A percentile compares a stretch with the other conserved stretches of the same genome.
Conservation (phyloP, 306 rosid species). For the Gastrolobium bilobum region DNA sequence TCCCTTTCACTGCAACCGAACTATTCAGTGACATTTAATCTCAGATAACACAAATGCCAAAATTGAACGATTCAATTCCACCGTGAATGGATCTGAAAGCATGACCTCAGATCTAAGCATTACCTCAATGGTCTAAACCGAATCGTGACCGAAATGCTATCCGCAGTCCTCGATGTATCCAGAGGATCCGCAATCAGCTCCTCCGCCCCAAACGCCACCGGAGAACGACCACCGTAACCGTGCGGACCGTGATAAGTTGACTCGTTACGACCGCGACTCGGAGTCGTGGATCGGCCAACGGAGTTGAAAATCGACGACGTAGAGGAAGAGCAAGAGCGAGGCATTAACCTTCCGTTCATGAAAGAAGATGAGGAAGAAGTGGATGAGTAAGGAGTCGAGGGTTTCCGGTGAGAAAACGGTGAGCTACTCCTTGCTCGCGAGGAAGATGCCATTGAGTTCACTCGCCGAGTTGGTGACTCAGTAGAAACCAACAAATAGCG, state of each 20-base stretch:
- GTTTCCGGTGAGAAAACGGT: constrained; percentile 88
- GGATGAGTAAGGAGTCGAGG: constrained; percentile 81
- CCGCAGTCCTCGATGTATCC: constrained; percentile 74
- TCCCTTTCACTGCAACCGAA: constrained; percentile 92
- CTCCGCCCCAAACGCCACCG: constrained; percentile 78
- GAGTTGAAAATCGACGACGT: constrained; percentile 81
- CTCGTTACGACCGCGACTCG: constrained; percentile 74
- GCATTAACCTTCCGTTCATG: constrained; percentile 72
- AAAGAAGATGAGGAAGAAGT: constrained; percentile 83
- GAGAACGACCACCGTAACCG: constrained; percentile 57
- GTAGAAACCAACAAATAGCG: constrained; percentile 29
- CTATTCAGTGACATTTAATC: constrained; percentile 50
- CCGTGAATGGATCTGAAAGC: constrained; percentile 70
- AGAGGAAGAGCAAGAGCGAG: constrained; percentile 84
- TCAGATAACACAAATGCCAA: constrained; percentile 37
- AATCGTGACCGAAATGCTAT: constrained; percentile 98
- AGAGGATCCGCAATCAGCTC: constrained; percentile 72
- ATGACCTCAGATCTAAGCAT: constrained; percentile 69
- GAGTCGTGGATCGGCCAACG: constrained; percentile 87
- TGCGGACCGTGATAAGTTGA: constrained; percentile 63
- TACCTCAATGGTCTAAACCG: constrained; percentile 99
- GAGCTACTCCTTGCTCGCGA: constrained; percentile 96
- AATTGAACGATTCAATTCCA: constrained; percentile 47
- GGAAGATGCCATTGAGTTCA: constrained; percentile 84
- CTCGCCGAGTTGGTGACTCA: constrained; percentile 68